Percentiles rank a stretch among this genome's conserved stretches.
Evolutionary conservation across 2,329 filamentous ascomycete genomes (phyloP).

Genomic region (Neonectria faginata): DNA sequence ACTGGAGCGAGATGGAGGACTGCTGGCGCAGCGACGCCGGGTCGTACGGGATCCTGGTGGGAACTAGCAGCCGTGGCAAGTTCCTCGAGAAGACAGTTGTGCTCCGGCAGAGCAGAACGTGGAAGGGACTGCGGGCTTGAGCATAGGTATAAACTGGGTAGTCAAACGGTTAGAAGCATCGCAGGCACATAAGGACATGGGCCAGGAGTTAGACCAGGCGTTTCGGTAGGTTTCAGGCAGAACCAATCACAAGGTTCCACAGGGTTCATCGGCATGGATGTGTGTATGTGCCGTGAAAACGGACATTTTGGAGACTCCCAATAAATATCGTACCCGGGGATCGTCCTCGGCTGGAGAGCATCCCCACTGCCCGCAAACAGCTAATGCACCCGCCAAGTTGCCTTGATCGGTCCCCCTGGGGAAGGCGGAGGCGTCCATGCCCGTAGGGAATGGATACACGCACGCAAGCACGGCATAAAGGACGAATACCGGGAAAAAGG

Average conservation of each 20-base stretch:
- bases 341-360: neutral
- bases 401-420: neutral
- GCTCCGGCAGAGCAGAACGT: slow-evolving; percentile 29
- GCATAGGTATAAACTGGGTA: too few species aligned
- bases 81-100: slow-evolving; percentile 34
- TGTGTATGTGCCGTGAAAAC: neutral
- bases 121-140: slow-evolving; percentile 29
- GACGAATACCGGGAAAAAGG: neutral
- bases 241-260: neutral
- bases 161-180: neutral
- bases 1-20: slow-evolving; percentile 55
- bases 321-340: neutral
- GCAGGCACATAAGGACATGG: neutral
- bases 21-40: slow-evolving; percentile 55
- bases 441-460: neutral
- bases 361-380: too few species aligned
- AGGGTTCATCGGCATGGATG: neutral
- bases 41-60: slow-evolving; percentile 53
- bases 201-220: neutral
- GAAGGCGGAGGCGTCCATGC: neutral
- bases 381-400: too few species aligned
- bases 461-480: too few species aligned
- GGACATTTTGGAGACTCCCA: neutral
- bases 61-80: slow-evolving; percentile 45
- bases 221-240: neutral